Evolutionary conservation across 495 filamentous ascomycete genomes (phyloP).

Genomic region (Aspergillus haitiensis): DNA sequence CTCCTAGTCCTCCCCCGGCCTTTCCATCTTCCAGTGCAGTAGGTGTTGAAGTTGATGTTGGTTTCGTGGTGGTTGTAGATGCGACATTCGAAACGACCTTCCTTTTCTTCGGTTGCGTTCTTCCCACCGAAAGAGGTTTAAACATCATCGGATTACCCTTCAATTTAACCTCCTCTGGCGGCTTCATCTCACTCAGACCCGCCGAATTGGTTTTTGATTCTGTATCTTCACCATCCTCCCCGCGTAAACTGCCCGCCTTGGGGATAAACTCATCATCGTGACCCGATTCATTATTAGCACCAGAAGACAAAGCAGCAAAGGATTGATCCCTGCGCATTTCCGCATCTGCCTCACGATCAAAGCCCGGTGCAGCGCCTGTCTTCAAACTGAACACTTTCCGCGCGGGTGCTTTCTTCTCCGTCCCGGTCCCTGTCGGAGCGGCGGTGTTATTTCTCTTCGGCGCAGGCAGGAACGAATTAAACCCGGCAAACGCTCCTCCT

Average conservation of each 20-base stretch:
- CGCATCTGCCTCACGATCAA: constrained; percentile 60
- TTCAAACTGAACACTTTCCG: constrained; percentile 64
- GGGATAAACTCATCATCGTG: constrained; percentile 28
- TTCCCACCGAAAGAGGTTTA: constrained; percentile 76
- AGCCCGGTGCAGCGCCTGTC: constrained; percentile 76
- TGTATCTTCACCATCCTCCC: constrained; percentile 10
- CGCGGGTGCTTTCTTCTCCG: constrained; percentile 32
- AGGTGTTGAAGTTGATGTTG: constrained; percentile 16
- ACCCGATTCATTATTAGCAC: not conserved
- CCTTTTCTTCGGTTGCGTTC: constrained; percentile 70
- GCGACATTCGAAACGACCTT: constrained; percentile 10
- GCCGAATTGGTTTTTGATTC: not conserved
- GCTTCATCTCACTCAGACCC: constrained; percentile 2
- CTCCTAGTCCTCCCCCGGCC: not conserved
- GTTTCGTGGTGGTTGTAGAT: constrained; percentile 10
- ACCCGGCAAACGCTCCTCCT: constrained; percentile 65
- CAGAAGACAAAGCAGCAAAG: constrained; percentile 19
- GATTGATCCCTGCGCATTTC: constrained; percentile 39
- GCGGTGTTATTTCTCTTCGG: constrained; percentile 61
- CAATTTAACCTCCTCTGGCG: constrained; percentile 60
- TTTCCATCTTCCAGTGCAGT: constrained; percentile 6
- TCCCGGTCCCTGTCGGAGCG: constrained; percentile 20
- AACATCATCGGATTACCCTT: constrained; percentile 83
- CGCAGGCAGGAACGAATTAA: constrained; percentile 84
- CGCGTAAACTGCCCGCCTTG: constrained; percentile 21